Conservation (phyloP, 2,329 filamentous ascomycete genomes). For the Monosporascus cannonballus region DNA sequence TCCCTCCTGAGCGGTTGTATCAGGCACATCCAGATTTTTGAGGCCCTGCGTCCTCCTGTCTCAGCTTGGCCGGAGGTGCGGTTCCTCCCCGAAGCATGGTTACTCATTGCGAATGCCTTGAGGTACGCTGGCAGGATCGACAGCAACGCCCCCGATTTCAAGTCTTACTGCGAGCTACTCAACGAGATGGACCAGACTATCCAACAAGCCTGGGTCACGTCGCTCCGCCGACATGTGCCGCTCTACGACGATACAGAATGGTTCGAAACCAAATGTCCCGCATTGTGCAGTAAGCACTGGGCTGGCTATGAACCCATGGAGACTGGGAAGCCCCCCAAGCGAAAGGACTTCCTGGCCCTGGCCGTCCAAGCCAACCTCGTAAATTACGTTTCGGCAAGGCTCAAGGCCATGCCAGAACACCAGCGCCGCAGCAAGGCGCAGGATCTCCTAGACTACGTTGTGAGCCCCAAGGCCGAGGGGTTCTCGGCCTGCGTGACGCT, state of each 20-base stretch:
- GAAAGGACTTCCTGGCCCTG: constrained; percentile 23
- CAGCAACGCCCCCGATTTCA: constrained; percentile 12
- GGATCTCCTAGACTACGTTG: constrained; percentile 23
- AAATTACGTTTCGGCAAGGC: constrained; percentile 18
- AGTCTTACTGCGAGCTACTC: constrained; percentile 19
- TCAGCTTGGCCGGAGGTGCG: constrained; percentile 25
- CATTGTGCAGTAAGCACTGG: constrained; percentile 22
- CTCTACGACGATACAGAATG: constrained; percentile 27
- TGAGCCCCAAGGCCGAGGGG: constrained; percentile 24
- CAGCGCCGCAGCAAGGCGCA: constrained; percentile 21
- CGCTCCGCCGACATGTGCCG: constrained; percentile 21
- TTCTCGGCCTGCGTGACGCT: constrained; percentile 25
- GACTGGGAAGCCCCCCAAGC: constrained; percentile 25
- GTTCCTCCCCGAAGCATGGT: constrained; percentile 25
- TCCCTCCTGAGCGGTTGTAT: constrained; percentile 24
- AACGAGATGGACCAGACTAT: constrained; percentile 24
- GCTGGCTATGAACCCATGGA: constrained; percentile 27
- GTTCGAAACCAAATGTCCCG: constrained; percentile 22
- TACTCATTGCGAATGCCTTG: constrained; percentile 24
- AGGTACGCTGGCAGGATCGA: constrained; percentile 25
- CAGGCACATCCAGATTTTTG: constrained; percentile 22
- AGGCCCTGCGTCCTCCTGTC: constrained; percentile 18
- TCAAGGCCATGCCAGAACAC: constrained; percentile 12
- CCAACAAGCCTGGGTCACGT: constrained; percentile 21
- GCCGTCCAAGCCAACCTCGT: constrained; percentile 24